Conservation (phyloP, 768 basidiomycete genomes). For the Collybia sp. region DNA sequence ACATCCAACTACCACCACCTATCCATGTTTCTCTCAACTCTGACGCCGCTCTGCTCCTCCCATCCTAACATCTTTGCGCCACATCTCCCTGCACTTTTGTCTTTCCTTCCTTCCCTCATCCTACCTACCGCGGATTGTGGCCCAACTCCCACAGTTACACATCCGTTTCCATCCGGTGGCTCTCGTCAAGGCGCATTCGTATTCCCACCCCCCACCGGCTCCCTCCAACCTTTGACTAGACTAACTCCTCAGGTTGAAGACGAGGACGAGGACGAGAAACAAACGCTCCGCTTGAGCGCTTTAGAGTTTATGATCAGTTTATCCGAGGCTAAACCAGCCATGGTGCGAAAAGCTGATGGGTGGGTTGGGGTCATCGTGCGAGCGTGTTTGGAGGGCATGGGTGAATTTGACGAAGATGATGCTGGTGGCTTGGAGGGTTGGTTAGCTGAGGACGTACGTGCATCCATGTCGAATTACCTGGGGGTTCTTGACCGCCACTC, state of each 20-base stretch:
- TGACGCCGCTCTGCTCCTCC: conserved; percentile 67
- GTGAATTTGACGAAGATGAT: conserved; percentile 63
- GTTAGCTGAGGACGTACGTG: conserved; percentile 72
- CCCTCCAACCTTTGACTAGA: conserved; percentile 28
- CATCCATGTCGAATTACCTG: conserved; percentile 1
- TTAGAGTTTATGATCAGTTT: conserved; percentile 82
- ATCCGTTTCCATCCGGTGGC: conserved; percentile 33
- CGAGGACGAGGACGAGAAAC: conserved; percentile 58
- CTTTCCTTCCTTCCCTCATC: conserved; percentile 69
- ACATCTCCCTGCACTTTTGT: conserved; percentile 62
- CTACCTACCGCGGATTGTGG: conserved; percentile 51
- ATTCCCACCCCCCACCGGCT: conserved; percentile 28
- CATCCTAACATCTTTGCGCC: conserved; percentile 71
- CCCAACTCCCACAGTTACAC: conserved; percentile 42
- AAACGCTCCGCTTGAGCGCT: conserved; percentile 66
- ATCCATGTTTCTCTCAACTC: conserved; percentile 58
- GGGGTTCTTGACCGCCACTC: conserved; percentile 2
- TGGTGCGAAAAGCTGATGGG: conserved; percentile 63
- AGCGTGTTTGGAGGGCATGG: conserved; percentile 80
- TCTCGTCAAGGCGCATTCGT: conserved; percentile 32
- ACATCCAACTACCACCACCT: conserved; percentile 42
- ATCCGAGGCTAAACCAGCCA: conserved; percentile 66
- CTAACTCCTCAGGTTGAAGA: conserved; percentile 26
- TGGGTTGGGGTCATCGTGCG: conserved; percentile 71
- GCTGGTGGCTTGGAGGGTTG: conserved; percentile 43